These are phyloP conservation scores for Pelargonium exstipulatum DNA, from an alignment of 441 rosid species.

Conservation along the genomic window DNA sequence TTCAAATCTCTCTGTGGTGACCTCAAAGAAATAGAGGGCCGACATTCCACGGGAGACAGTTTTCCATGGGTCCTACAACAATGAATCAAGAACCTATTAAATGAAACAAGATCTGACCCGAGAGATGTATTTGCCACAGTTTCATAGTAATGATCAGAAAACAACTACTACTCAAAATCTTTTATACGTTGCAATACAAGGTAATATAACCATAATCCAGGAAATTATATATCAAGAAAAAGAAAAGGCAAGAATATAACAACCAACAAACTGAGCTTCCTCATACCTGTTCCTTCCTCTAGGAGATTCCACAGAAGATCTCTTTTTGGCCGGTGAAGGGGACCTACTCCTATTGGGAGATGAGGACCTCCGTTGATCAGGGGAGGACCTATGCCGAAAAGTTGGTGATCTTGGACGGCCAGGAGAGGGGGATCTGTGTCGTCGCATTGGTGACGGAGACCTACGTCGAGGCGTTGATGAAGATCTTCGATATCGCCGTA, in stretches of 20 bases:
- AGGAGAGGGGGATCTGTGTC: constrained; percentile 37
- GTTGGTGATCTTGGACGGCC: constrained; percentile 24
- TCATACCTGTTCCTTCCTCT: constrained; percentile 47
- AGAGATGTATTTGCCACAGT: background rate
- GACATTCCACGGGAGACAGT: constrained; percentile 21
- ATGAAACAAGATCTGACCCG: background rate
- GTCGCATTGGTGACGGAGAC: constrained; percentile 30
- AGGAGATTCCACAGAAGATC: constrained; percentile 38
- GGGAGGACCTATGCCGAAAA: background rate
- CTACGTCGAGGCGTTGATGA: constrained; percentile 33
- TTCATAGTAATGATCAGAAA: background rate
- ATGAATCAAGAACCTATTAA: constrained; percentile 1
- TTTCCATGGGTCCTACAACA: constrained; percentile 20
- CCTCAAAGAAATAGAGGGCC: constrained; percentile 21
- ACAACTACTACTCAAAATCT: background rate
- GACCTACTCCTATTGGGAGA: background rate
- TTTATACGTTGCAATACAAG: background rate
- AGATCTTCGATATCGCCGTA: constrained; percentile 31
- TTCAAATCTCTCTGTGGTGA: constrained; percentile 21
- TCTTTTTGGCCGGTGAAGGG: background rate
- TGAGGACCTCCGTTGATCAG: background rate
- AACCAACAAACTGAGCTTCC: background rate
- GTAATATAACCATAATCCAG: background rate
- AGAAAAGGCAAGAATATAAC: constrained; percentile 5
- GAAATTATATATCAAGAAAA: background rate